Conservation (phyloP, 2,329 filamentous ascomycete species). For the Ascochyta lentis region DNA sequence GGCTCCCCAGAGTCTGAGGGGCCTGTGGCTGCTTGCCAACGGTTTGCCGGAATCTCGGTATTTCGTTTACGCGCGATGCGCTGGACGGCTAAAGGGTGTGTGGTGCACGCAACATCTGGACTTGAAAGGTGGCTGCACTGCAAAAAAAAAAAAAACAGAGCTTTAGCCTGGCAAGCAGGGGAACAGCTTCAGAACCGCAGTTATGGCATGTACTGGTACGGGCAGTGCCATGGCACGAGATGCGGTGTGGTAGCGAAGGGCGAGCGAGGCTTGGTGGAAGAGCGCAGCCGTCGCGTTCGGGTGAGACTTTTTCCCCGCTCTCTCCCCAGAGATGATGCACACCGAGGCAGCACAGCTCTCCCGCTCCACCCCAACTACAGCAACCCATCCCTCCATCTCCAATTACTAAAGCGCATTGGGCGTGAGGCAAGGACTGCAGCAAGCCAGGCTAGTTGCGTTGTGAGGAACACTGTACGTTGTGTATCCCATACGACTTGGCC, state of each 20-base stretch:
- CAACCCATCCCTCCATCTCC: slow-evolving; percentile 5
- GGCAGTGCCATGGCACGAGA: slow-evolving; percentile 12
- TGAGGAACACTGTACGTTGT: slow-evolving; percentile 2
- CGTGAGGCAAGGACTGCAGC: neutral
- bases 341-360: slow-evolving; percentile 7
- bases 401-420: slow-evolving; percentile 2
- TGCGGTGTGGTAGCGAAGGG: slow-evolving; percentile 6
- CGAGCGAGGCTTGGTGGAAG: slow-evolving; percentile 9
- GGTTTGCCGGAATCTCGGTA: slow-evolving; percentile 1
- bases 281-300: slow-evolving; percentile 4
- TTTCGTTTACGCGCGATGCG: slow-evolving; percentile 11
- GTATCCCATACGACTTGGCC: neutral
- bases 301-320: slow-evolving; percentile 20
- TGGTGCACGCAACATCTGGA: slow-evolving; percentile 4
- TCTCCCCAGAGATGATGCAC: slow-evolving; percentile 6
- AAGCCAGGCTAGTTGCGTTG: neutral
- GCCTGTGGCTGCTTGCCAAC: neutral
- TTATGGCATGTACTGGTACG: neutral
- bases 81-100: slow-evolving; percentile 13
- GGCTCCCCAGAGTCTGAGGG: neutral
- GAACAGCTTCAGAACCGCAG: neutral
- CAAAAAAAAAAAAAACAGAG: neutral
- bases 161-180: slow-evolving; percentile 4
- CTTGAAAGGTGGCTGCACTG: neutral
- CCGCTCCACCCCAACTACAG: slow-evolving; percentile 9